These are phyloP conservation scores for Coniosporium apollinis DNA, from an alignment of 495 filamentous ascomycete species.

Conservation along the genomic window DNA sequence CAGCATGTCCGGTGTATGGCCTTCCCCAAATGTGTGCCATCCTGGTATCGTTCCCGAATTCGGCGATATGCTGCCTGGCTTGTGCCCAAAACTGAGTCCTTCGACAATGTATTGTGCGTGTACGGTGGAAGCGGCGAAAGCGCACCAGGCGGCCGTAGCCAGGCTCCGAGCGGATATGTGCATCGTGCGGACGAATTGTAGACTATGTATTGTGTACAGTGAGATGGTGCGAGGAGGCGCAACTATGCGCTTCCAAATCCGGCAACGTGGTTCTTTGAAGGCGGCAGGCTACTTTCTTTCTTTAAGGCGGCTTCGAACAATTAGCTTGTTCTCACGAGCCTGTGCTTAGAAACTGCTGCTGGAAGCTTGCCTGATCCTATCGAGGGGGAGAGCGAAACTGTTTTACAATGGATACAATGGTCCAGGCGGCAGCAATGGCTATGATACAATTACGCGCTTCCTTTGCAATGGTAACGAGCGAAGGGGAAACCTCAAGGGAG, in stretches of 20 bases:
- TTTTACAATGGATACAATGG: slow-evolving; percentile 6
- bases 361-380: neutral
- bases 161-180: slow-evolving; percentile 8
- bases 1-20: slow-evolving; percentile 53
- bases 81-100: slow-evolving; percentile 63
- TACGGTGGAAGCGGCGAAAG: slow-evolving; percentile 34
- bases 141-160: slow-evolving; percentile 22
- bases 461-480: slow-evolving; percentile 8
- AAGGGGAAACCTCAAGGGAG: too few relatives aligned
- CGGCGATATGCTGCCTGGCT: slow-evolving; percentile 41
- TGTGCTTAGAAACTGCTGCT: too few relatives aligned
- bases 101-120: slow-evolving; percentile 45
- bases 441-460: slow-evolving; percentile 48
- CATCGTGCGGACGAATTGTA: slow-evolving; percentile 9
- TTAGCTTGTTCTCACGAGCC: too few relatives aligned
- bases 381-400: neutral
- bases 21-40: slow-evolving; percentile 56
- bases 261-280: too few relatives aligned
- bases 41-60: slow-evolving; percentile 39
- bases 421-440: slow-evolving; percentile 47
- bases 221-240: too few relatives aligned
- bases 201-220: neutral
- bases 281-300: too few relatives aligned
- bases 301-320: too few relatives aligned
- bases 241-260: too few relatives aligned